Conservation (phyloP, 768 basidiomycete species). For the Exidia glandulosa region DNA sequence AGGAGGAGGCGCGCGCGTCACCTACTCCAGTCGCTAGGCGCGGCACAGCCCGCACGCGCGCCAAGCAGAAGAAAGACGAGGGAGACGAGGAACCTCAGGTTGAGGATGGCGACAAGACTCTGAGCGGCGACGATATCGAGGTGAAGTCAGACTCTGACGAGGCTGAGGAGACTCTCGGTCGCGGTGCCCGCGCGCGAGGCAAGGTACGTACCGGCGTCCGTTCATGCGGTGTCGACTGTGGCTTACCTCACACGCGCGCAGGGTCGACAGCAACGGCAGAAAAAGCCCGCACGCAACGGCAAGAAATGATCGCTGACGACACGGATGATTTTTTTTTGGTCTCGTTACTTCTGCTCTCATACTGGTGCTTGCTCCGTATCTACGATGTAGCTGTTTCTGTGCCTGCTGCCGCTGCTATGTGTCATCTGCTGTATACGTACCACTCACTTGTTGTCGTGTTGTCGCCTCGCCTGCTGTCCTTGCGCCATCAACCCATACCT, state of each 20-base stretch:
- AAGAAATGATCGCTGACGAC: not conserved
- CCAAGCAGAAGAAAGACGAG: constrained; percentile 18
- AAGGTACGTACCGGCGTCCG: constrained; percentile 21
- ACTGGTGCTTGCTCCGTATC: not conserved
- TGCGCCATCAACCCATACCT: too few species aligned
- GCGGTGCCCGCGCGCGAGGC: constrained; percentile 26
- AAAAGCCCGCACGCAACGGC: not conserved
- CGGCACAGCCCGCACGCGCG: constrained; percentile 22
- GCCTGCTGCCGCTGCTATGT: not conserved
- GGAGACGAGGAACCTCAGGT: constrained; percentile 31
- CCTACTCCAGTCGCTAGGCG: constrained; percentile 11
- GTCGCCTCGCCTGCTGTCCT: not conserved
- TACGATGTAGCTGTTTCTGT: not conserved
- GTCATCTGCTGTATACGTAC: not conserved
- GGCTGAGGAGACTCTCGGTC: constrained; percentile 12
- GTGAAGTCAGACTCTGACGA: not conserved
- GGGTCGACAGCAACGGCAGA: not conserved
- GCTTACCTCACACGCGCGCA: not conserved
- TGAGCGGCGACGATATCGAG: constrained; percentile 18
- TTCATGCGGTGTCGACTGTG: not conserved
- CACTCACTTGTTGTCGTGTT: not conserved
- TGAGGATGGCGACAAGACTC: constrained; percentile 34
- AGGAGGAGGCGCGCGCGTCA: not conserved
- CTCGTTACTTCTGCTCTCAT: not conserved
- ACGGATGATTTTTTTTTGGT: too few species aligned